phyloP scores from a whole-genome alignment of 768 basidiomycete species.

The Amanita pallidorosea region DNA sequence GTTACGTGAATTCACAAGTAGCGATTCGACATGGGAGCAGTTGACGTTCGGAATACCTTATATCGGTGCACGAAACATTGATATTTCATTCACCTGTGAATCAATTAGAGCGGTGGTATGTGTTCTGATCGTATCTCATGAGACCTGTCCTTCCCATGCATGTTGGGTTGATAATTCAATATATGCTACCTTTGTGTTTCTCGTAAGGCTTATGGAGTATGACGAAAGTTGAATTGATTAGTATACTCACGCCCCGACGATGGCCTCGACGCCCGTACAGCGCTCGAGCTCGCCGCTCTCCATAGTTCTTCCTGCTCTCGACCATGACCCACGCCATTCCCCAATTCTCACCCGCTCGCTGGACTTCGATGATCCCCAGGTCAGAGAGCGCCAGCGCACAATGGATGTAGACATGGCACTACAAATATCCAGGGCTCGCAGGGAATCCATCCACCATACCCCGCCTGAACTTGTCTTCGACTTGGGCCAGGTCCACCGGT shows the following conservation, averaged over 20 bases:
- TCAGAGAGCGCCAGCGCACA: conserved; percentile 77
- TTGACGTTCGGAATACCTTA: too few relatives aligned
- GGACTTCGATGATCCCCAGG: conserved; percentile 63
- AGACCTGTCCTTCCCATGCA: not conserved
- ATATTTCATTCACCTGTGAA: too few relatives aligned
- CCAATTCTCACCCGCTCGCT: conserved; percentile 53
- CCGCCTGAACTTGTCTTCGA: conserved; percentile 22
- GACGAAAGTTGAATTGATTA: not conserved
- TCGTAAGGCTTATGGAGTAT: too few relatives aligned
- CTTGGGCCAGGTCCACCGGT: conserved; percentile 8
- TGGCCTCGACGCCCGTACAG: conserved; percentile 19
- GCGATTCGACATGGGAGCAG: too few relatives aligned
- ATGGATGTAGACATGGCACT: conserved; percentile 94
- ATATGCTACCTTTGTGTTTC: too few relatives aligned
- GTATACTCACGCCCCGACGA: conserved; percentile 8
- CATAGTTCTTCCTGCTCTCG: conserved; percentile 21
- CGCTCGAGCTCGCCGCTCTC: conserved; percentile 35
- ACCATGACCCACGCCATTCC: conserved; percentile 40
- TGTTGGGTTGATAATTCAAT: not conserved
- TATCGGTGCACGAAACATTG: too few relatives aligned
- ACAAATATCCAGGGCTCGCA: conserved; percentile 62
- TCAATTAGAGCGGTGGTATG: too few relatives aligned
- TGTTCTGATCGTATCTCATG: too few relatives aligned
- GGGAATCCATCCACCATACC: conserved; percentile 41
- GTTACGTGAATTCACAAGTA: too few relatives aligned